A percentile compares a stretch with the other conserved stretches of the same genome.
phyloP scores from a whole-genome alignment of 352 stramenopile species.

The Phytophthora pluvialis region DNA sequence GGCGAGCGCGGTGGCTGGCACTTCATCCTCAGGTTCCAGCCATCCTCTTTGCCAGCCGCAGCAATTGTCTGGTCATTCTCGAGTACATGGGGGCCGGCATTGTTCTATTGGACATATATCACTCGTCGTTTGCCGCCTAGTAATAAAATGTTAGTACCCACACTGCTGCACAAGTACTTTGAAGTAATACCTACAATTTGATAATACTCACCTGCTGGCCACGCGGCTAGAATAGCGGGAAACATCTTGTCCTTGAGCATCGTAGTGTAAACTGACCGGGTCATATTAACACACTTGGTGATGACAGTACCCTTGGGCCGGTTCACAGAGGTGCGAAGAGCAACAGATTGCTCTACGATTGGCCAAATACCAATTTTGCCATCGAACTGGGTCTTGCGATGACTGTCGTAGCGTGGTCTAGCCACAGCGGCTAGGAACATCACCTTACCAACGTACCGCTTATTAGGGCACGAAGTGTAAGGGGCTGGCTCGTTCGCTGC shows the following conservation, averaged over 20 bases:
- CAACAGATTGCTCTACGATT: slow-evolving; percentile 4
- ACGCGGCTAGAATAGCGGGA: not conserved
- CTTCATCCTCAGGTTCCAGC: too few relatives aligned
- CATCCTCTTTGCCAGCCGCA: too few relatives aligned
- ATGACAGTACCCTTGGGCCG: slow-evolving; percentile 1
- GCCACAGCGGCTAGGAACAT: slow-evolving; percentile 4
- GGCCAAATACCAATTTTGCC: slow-evolving; percentile 7
- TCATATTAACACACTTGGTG: slow-evolving; percentile 3
- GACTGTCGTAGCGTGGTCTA: slow-evolving; percentile 1
- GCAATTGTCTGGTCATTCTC: too few relatives aligned
- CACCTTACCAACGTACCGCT: slow-evolving; percentile 2
- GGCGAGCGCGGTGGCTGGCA: too few relatives aligned
- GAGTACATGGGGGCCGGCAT: too few relatives aligned
- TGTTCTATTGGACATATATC: too few relatives aligned
- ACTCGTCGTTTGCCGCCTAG: too few relatives aligned
- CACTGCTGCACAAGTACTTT: too few relatives aligned
- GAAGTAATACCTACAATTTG: too few relatives aligned
- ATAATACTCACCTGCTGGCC: too few relatives aligned
- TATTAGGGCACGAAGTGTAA: slow-evolving; percentile 2
- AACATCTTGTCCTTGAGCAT: slow-evolving; percentile 1
- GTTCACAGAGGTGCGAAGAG: not conserved
- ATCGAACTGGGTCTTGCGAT: not conserved
- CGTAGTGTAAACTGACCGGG: not conserved
- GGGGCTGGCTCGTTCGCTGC: not conserved
- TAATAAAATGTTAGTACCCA: too few relatives aligned